phyloP scores from a whole-genome alignment of 371 early-diverging fungal genomes.

The Gilbertella persicaria region DNA sequence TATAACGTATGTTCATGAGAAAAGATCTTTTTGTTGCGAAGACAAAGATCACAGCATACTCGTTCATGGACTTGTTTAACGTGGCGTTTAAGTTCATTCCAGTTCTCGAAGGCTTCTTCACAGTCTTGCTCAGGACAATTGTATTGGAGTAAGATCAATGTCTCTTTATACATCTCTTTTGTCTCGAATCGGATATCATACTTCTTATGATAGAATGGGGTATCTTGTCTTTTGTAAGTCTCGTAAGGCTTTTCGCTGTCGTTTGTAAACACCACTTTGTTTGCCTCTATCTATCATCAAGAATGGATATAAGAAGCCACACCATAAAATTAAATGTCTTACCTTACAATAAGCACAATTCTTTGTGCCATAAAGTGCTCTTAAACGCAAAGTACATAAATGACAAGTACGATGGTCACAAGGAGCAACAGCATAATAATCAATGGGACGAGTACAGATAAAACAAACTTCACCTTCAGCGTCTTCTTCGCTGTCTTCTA shows the following conservation, averaged over 20 bases:
- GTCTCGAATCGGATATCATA: conserved; percentile 76
- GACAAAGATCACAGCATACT: conserved; percentile 77
- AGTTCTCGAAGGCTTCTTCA: conserved; percentile 50
- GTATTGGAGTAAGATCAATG: conserved; percentile 70
- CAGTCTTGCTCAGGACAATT: conserved; percentile 86
- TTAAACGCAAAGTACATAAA: conserved; percentile 83
- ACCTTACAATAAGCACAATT: conserved; percentile 94
- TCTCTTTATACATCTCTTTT: conserved; percentile 70
- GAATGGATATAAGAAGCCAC: not conserved
- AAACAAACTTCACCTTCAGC: conserved; percentile 71
- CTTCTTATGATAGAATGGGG: conserved; percentile 63
- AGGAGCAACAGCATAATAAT: conserved; percentile 79
- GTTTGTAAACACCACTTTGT: conserved; percentile 55
- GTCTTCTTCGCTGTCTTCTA: conserved; percentile 26
- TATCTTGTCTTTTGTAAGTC: conserved; percentile 48
- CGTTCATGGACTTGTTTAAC: conserved; percentile 71
- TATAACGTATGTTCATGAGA: conserved; percentile 87
- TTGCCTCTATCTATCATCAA: conserved; percentile 21
- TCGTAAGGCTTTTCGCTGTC: conserved; percentile 61
- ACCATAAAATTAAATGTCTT: too few species aligned
- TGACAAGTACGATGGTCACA: conserved; percentile 95
- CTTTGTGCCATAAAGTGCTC: conserved; percentile 84
- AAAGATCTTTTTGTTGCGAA: conserved; percentile 88
- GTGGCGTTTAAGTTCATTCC: conserved; percentile 84
- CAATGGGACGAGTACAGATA: conserved; percentile 89